A percentile compares a stretch with the other conserved stretches of the same genome.
These are phyloP conservation scores for Fragaria vesca DNA, from an alignment of 306 rosid species.

Conservation along the genomic window DNA sequence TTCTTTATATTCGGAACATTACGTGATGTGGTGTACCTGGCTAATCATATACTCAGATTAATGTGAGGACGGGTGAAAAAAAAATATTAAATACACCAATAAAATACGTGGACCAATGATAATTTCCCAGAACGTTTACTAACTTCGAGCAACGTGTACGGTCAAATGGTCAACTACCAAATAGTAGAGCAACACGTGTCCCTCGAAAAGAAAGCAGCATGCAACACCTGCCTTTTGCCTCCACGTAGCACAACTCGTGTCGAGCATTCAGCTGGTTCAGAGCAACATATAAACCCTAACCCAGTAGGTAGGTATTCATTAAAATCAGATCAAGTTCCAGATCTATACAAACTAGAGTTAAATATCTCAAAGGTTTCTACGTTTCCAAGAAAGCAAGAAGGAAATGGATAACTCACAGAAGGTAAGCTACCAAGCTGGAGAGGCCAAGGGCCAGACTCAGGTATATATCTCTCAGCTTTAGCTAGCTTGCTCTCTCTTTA, in stretches of 20 bases:
- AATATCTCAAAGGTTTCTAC: background rate
- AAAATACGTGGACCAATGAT: no score
- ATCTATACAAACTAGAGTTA: background rate
- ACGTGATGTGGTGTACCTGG: no score
- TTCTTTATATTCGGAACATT: no score
- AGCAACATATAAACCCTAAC: background rate
- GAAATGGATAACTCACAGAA: constrained; percentile 38
- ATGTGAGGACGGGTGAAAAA: no score
- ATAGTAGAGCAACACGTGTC: background rate
- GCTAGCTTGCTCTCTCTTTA: background rate
- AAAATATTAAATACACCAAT: no score
- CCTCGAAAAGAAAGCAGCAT: background rate
- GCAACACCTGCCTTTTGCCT: background rate
- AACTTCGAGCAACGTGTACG: background rate
- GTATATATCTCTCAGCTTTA: constrained; percentile 9
- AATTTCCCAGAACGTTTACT: no score
- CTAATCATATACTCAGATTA: no score
- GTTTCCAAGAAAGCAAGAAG: background rate
- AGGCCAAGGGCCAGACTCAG: constrained; percentile 62
- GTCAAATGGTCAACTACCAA: background rate
- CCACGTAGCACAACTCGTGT: background rate
- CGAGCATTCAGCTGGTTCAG: background rate
- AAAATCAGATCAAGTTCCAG: background rate
- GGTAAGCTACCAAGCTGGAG: constrained; percentile 44
- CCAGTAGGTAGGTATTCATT: background rate